Evolutionary conservation across 805 yeast species (phyloP).

Genomic region (Hyphopichia homilentoma): DNA sequence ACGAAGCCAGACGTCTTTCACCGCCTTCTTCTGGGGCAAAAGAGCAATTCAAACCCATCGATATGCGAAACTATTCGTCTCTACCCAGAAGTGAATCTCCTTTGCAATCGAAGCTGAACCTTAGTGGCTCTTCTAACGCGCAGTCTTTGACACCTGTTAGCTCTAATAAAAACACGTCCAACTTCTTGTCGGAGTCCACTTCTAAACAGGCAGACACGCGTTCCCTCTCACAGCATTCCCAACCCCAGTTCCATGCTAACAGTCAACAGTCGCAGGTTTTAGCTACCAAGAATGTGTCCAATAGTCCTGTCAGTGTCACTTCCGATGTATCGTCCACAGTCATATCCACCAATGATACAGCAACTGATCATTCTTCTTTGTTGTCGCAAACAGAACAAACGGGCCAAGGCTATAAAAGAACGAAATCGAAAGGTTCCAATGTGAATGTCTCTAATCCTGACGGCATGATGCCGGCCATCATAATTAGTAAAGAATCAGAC

Average conservation of each 20-base stretch:
- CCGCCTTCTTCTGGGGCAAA: background rate
- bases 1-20: background rate
- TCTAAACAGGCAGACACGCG: background rate
- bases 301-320: constrained; percentile 24
- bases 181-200: too few relatives aligned
- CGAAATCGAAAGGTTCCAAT: background rate
- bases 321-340: constrained; percentile 27
- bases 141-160: background rate
- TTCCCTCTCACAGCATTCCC: background rate
- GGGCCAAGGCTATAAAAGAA: background rate
- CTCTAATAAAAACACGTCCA: too few relatives aligned
- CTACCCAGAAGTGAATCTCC: background rate
- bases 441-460: background rate
- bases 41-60: too few relatives aligned
- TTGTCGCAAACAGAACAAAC: constrained; percentile 12
- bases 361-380: constrained; percentile 27
- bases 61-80: too few relatives aligned
- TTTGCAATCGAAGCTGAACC: background rate
- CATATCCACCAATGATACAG: constrained; percentile 24
- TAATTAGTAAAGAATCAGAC: constrained; percentile 14
- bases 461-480: constrained; percentile 12
- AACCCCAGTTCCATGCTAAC: background rate
- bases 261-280: background rate
- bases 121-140: background rate
- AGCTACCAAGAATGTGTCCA: constrained; percentile 8